Conservation (phyloP, 139 green algal species). For the Chlorella sp. region DNA sequence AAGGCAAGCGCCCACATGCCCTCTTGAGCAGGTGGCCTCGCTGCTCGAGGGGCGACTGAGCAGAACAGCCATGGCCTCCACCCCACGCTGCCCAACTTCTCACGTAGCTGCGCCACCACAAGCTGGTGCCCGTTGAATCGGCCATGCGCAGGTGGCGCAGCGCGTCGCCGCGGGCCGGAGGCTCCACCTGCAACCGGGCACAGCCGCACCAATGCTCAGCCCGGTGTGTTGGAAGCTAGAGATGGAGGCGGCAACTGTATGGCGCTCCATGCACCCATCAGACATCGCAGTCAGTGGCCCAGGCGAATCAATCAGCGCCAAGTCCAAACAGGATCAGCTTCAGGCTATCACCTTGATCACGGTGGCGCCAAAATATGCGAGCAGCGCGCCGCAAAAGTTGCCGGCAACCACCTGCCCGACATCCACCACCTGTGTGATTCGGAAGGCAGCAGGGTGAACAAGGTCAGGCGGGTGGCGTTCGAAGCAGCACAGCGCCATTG, state of each 20-base stretch:
- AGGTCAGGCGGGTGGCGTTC: too few relatives aligned
- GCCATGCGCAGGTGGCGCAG: slow-evolving; percentile 69
- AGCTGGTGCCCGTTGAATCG: slow-evolving; percentile 60
- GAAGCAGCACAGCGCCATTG: too few relatives aligned
- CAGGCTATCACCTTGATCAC: slow-evolving; percentile 72
- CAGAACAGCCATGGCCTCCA: neutral
- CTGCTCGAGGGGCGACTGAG: too few relatives aligned
- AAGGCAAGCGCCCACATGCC: too few relatives aligned
- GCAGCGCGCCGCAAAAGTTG: slow-evolving; percentile 70
- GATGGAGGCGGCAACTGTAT: too few relatives aligned
- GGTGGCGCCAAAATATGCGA: slow-evolving; percentile 78
- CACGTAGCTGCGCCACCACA: slow-evolving; percentile 76
- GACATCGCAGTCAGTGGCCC: neutral
- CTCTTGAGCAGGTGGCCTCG: too few relatives aligned
- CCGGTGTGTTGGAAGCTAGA: too few relatives aligned
- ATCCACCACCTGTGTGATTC: slow-evolving; percentile 60
- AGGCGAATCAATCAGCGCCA: neutral
- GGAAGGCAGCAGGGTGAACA: too few relatives aligned
- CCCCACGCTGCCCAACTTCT: neutral
- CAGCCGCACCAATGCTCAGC: too few relatives aligned
- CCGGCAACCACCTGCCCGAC: slow-evolving; percentile 81
- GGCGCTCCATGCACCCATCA: neutral
- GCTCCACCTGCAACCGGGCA: slow-evolving; percentile 56
- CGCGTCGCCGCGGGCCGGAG: slow-evolving; percentile 64
- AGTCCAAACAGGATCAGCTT: neutral